Evolutionary conservation across 2,329 filamentous ascomycete species (phyloP), one percentile per base, ranked within the genome.

Genomic region (Trichoderma cornu-damae): DNA sequence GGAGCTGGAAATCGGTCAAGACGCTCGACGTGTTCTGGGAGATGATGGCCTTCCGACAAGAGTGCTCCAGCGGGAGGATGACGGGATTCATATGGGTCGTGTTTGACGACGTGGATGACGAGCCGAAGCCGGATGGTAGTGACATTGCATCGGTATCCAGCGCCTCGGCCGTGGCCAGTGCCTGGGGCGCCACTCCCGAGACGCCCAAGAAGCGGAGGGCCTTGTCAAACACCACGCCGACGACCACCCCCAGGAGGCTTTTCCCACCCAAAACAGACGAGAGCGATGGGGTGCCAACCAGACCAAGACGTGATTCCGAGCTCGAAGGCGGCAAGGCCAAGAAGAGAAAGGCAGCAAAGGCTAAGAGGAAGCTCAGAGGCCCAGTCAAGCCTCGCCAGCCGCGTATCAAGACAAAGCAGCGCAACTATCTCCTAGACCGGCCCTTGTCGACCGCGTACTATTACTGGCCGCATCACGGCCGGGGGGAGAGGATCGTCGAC

Each of bases 1-100:
- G 88, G 0, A 79, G 83, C 57, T 99, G 94, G 94, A 88, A 85
- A 68, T 91, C 88, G 59, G 85, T 96, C 22, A 86, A 81, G 68
- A 88, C 85, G 0, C 75, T 99, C 38, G 89, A 92, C n/a, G 86
- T 92, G 64, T 99, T 99, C 67, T 99, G 94, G 94, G 94, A 99
- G 61, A 88, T 96, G 81, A 97, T 99, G 93, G 87, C 92, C 0
- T 97, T 89, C 68, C 81, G 94, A 57, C 94, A 97, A 69, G 94
- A 99, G 68, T 99, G 94, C 68, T 96, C 92, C 0, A 90, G 91
- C 32, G 95, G 94, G 0, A 81, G 92, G 16, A 79, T 96, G 67
- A 95, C 96, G 0, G 95, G 95, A 0, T 99, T 99, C 64, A 79
- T 97, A 24, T 99, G 95, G 93, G 75, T 96, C 24, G 86, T 96